These are phyloP conservation scores for Jackrogersella multiformis DNA, from an alignment of 495 filamentous ascomycete genomes.

Conservation along the genomic window DNA sequence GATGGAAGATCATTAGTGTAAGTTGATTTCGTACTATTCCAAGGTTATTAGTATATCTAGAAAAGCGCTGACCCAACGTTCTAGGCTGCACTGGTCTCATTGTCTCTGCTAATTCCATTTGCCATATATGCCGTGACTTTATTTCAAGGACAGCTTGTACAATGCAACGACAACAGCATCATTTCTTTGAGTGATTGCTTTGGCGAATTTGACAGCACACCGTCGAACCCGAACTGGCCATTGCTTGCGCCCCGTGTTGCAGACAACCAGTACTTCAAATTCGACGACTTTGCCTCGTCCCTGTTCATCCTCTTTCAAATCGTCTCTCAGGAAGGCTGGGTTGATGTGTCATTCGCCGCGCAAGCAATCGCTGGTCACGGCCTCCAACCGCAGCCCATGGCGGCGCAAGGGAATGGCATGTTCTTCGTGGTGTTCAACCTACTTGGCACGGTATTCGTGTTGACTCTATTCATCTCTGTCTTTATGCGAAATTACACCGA, in stretches of 20 bases:
- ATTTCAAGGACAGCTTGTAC: constrained; percentile 81
- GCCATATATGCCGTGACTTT: constrained; percentile 94
- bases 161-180: constrained; percentile 79
- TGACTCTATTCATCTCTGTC: constrained; percentile 98
- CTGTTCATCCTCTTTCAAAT: constrained; percentile 98
- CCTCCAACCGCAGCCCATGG: constrained; percentile 71
- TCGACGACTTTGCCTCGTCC: constrained; percentile 91
- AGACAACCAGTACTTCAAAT: constrained; percentile 85
- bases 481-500: constrained; percentile 99
- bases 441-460: constrained; percentile 93
- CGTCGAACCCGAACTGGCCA: constrained; percentile 77
- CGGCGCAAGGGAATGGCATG: constrained; percentile 82
- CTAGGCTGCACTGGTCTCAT: constrained; percentile 86
- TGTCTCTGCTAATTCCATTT: constrained; percentile 94
- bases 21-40: constrained; percentile 29
- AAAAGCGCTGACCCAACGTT: constrained; percentile 13
- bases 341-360: constrained; percentile 84
- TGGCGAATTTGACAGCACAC: constrained; percentile 79
- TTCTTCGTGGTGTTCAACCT: constrained; percentile 98
- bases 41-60: neutral
- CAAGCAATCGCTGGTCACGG: constrained; percentile 82
- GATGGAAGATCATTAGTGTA: constrained; percentile 82
- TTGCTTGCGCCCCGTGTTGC: constrained; percentile 83
- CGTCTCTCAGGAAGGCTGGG: constrained; percentile 98
- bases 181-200: constrained; percentile 76